phyloP scores from a whole-genome alignment of 202 grass and related monocot genomes.

The Zizania palustris region DNA sequence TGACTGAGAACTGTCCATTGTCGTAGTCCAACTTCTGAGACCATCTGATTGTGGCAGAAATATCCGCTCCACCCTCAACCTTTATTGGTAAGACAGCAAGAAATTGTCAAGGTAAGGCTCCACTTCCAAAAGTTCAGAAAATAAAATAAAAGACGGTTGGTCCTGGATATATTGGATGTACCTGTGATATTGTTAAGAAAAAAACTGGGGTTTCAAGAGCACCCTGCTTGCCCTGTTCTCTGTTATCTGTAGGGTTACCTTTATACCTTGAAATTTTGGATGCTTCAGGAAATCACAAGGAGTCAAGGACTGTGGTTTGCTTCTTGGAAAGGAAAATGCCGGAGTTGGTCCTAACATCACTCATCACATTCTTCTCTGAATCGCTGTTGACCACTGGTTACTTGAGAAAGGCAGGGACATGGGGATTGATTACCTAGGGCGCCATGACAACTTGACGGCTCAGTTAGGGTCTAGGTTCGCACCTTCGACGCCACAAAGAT shows the following conservation, averaged over 20 bases:
- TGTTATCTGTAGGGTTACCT: no score
- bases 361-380: constrained; percentile 53
- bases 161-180: constrained; percentile 37
- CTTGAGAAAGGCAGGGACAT: background rate
- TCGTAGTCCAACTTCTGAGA: constrained; percentile 87
- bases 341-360: constrained; percentile 56
- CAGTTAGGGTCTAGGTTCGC: constrained; percentile 41
- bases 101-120: constrained; percentile 16
- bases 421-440: constrained; percentile 37
- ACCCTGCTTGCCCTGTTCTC: constrained; percentile 41
- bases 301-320: constrained; percentile 46
- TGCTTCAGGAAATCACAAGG: background rate
- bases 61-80: constrained; percentile 87
- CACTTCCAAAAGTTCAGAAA: constrained; percentile 13
- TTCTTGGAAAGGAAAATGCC: constrained; percentile 59
- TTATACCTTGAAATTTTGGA: no score
- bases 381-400: background rate
- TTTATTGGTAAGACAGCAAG: constrained; percentile 40
- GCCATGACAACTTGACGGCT: constrained; percentile 57
- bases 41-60: constrained; percentile 75
- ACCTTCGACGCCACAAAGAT: background rate
- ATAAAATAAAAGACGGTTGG: background rate
- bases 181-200: constrained; percentile 75
- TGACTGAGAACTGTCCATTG: constrained; percentile 66
- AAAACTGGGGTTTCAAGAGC: constrained; percentile 80